Evolutionary conservation across 495 filamentous ascomycete species (phyloP).

Genomic region (Annulohypoxylon stygium): DNA sequence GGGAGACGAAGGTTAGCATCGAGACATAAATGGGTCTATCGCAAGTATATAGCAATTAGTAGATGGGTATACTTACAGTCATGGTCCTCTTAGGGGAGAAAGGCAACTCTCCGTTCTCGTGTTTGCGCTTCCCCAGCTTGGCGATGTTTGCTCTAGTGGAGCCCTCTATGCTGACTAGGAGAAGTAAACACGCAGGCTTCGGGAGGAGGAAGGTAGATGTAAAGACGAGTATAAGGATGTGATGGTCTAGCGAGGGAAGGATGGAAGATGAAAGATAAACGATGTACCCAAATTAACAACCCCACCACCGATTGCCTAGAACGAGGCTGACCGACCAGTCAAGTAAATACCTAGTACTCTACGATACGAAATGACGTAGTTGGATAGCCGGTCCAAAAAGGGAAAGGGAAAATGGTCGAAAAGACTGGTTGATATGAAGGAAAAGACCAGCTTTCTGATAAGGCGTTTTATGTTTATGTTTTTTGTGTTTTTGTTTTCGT

Average conservation of each 20-base stretch:
- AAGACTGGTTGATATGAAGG: not conserved
- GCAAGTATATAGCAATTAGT: no score
- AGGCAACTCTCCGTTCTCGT: slow-evolving; percentile 78
- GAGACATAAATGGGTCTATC: not conserved
- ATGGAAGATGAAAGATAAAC: slow-evolving; percentile 20
- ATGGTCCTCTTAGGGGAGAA: slow-evolving; percentile 85
- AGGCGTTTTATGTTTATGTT: slow-evolving; percentile 19
- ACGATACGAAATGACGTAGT: slow-evolving; percentile 43
- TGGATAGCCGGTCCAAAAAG: slow-evolving; percentile 26
- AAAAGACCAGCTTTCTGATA: slow-evolving; percentile 40
- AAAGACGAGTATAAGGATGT: not conserved
- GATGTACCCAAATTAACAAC: slow-evolving; percentile 39
- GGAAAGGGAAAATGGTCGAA: slow-evolving; percentile 7
- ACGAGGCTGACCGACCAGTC: slow-evolving; percentile 35
- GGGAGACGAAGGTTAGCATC: slow-evolving; percentile 34
- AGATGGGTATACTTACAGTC: slow-evolving; percentile 71
- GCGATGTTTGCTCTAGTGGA: slow-evolving; percentile 46
- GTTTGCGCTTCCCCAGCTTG: slow-evolving; percentile 85
- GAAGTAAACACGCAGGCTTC: not conserved
- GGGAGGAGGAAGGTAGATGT: not conserved
- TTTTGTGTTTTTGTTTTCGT: not conserved
- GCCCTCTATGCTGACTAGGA: slow-evolving; percentile 30
- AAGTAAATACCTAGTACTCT: not conserved
- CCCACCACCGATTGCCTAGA: slow-evolving; percentile 38
- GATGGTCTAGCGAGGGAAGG: slow-evolving; percentile 8